Base-by-base conservation (phyloP, 2,329 filamentous ascomycete genomes). In the Trichoderma atrobrunneum region DNA sequence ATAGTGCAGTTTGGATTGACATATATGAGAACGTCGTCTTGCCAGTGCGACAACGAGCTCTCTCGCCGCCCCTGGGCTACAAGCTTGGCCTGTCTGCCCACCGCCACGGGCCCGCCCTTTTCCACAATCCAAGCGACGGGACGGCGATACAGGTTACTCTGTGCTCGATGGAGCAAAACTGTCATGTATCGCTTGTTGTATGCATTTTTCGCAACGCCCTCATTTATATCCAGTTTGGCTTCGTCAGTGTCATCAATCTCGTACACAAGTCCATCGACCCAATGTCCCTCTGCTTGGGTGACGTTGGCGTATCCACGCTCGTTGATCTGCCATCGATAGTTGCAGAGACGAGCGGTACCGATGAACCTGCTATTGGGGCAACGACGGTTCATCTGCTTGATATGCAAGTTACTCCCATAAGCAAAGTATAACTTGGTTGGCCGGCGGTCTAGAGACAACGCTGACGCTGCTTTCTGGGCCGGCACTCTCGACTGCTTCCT, bases 241-340 rank as follows among this genome's bases (percentile, higher is more conserved):
- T 85, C 83, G 71, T 84, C 83, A 5, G 72, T 69, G 2, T 75
- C 67, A 71, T 79, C 78, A 65, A 85, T 80, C 71, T 81, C 79
- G 72, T 82, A 85, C n/a, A 83, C 78, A 21, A 85, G 80, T 6
- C 83, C 83, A 57, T 83, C 79, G 14, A 85, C 83, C 76, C 78
- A 79, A 36, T 78, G 78, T 7, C 80, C 81, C 30, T 78, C 71
- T 12, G 77, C 75, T 56, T 76, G 75, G 18, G 83, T 71, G 32
- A 86, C 79, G 74, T 86, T 86, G 72, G 84, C 84, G 65, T 81
- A 85, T 32, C 84, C 84, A 28, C 84, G 81, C 77, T 84, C 78
- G 76, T 85, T 86, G 80, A 86, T 85, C 75, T 84, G 83, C 81
- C 84, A 85, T 36, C 79, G 78, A 74, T 82, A 81, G 73, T 81